Percentiles rank a stretch among this genome's conserved stretches.
These are phyloP conservation scores for Saccharomyces hybrid DNA, from an alignment of 1,139 yeast species.

Conservation along the genomic window DNA sequence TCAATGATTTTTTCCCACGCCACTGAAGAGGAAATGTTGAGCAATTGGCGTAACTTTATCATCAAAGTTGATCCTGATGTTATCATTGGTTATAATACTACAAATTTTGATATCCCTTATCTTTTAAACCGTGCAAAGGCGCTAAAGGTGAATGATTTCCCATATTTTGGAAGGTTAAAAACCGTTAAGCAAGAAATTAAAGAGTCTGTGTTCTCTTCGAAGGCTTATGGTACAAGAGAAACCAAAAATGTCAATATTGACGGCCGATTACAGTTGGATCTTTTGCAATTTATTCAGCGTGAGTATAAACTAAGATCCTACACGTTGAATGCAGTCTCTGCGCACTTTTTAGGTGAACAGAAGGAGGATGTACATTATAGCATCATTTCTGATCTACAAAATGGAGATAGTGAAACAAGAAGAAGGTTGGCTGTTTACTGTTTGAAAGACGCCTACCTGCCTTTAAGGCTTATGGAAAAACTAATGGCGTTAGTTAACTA, in stretches of 20 bases:
- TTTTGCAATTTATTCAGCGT: slow-evolving; percentile 86
- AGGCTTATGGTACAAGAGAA: slow-evolving; percentile 95
- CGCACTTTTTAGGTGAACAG: slow-evolving; percentile 89
- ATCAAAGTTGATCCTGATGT: slow-evolving; percentile 89
- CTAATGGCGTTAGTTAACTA: slow-evolving; percentile 94
- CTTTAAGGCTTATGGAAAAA: slow-evolving; percentile 79
- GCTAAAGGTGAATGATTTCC: slow-evolving; percentile 58
- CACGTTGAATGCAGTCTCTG: slow-evolving; percentile 91
- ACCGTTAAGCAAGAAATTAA: slow-evolving; percentile 66
- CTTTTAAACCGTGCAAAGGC: slow-evolving; percentile 80
- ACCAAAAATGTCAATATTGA: slow-evolving; percentile 87
- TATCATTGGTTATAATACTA: slow-evolving; percentile 89
- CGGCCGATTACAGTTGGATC: slow-evolving; percentile 92
- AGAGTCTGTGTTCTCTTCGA: slow-evolving; percentile 81
- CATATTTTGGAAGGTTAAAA: slow-evolving; percentile 76
- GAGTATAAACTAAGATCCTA: slow-evolving; percentile 93
- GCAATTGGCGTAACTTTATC: slow-evolving; percentile 80
- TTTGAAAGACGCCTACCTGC: slow-evolving; percentile 90
- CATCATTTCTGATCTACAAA: slow-evolving; percentile 88
- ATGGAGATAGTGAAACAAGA: slow-evolving; percentile 88
- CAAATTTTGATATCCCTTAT: slow-evolving; percentile 94
- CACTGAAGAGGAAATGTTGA: slow-evolving; percentile 74
- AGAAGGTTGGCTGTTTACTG: slow-evolving; percentile 95
- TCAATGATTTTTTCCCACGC: slow-evolving; percentile 76
- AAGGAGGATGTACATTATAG: slow-evolving; percentile 98